phyloP scores from a whole-genome alignment of 768 basidiomycete genomes.

The Suillus plorans region DNA sequence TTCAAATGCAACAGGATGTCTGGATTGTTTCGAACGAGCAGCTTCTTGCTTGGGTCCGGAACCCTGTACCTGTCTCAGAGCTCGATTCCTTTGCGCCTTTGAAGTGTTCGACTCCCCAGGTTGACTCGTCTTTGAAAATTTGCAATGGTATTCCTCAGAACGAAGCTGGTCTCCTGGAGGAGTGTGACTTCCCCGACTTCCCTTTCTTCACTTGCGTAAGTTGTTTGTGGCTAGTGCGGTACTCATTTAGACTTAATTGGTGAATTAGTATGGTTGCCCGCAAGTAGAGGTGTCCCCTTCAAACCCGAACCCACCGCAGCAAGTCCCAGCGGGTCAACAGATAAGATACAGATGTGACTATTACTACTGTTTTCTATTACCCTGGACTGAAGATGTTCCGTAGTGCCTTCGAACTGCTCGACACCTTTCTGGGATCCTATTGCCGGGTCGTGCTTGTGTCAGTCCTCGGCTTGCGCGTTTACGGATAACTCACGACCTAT shows the following conservation, averaged over 20 bases:
- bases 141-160: constrained; percentile 78
- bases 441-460: constrained; percentile 62
- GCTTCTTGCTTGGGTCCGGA: constrained; percentile 70
- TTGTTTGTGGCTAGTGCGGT: constrained; percentile 11
- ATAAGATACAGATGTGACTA: constrained; percentile 56
- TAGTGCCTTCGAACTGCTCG: constrained; percentile 70
- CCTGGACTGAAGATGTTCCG: constrained; percentile 6
- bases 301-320: constrained; percentile 69
- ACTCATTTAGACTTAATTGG: neutral
- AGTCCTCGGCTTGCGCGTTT: constrained; percentile 55
- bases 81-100: constrained; percentile 53
- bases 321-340: constrained; percentile 41
- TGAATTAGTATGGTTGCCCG: constrained; percentile 71
- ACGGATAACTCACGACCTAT: constrained; percentile 62
- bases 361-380: neutral
- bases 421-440: constrained; percentile 85
- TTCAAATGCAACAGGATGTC: constrained; percentile 65
- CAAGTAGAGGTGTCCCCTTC: constrained; percentile 46
- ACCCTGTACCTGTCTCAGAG: constrained; percentile 65
- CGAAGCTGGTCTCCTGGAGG: constrained; percentile 57
- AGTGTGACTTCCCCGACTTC: constrained; percentile 70
- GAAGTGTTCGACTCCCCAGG: constrained; percentile 63
- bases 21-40: constrained; percentile 76
- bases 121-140: constrained; percentile 53
- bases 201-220: constrained; percentile 78